phyloP scores from a whole-genome alignment of 805 yeast genomes.

The Tetrapisispora taiwanensis region DNA sequence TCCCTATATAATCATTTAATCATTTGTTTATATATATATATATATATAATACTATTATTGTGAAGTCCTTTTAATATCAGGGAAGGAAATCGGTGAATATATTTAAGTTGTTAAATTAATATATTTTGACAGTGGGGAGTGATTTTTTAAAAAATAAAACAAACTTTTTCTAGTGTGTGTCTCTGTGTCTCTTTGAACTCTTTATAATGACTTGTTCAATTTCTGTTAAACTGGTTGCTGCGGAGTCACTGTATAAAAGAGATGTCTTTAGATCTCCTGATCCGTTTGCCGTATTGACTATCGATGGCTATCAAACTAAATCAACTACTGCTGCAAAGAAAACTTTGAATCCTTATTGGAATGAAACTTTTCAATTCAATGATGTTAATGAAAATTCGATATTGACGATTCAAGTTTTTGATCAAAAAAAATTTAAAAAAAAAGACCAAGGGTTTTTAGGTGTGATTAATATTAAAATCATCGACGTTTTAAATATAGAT shows the following conservation, averaged over 20 bases:
- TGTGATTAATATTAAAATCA: conserved; percentile 82
- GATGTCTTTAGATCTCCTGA: conserved; percentile 95
- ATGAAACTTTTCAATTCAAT: conserved; percentile 74
- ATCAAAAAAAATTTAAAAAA: conserved; percentile 93
- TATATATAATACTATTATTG: too few species aligned
- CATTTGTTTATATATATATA: too few species aligned
- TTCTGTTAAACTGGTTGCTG: conserved; percentile 77
- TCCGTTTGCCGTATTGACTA: conserved; percentile 94
- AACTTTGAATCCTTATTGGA: conserved; percentile 96
- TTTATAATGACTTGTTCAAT: conserved; percentile 26
- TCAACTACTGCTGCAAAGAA: conserved; percentile 89
- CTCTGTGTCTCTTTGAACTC: too few species aligned
- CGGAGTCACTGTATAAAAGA: conserved; percentile 89
- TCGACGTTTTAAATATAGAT: conserved; percentile 46
- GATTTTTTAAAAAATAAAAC: too few species aligned
- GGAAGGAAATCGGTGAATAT: too few species aligned
- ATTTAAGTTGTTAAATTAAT: too few species aligned
- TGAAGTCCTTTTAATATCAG: too few species aligned
- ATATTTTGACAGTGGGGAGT: too few species aligned
- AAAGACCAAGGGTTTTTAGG: conserved; percentile 98
- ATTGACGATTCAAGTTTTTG: conserved; percentile 87
- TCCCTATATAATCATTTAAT: too few species aligned
- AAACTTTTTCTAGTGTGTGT: too few species aligned
- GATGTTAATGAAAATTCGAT: conserved; percentile 71
- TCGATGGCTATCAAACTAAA: conserved; percentile 95